phyloP scores from a whole-genome alignment of 805 yeast genomes.

The Starmera quercuum region DNA sequence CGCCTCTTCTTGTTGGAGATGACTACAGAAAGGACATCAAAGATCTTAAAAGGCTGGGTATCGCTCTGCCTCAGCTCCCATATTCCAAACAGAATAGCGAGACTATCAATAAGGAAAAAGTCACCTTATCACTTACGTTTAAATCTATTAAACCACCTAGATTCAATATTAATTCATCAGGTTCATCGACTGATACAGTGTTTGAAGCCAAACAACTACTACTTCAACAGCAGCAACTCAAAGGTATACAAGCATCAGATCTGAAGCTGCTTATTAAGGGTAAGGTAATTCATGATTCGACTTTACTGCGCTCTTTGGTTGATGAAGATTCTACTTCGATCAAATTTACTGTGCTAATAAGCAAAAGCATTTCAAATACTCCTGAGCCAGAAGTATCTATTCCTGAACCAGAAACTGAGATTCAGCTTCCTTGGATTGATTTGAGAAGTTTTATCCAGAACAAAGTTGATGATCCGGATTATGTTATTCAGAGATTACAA shows the following conservation, averaged over 20 bases:
- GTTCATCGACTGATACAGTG: conserved; percentile 22
- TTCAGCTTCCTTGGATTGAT: conserved; percentile 36
- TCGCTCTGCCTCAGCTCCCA: conserved; percentile 40
- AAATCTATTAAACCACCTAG: conserved; percentile 73
- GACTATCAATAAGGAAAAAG: background rate
- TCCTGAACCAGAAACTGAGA: conserved; percentile 2
- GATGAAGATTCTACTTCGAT: conserved; percentile 21
- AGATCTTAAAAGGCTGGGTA: conserved; percentile 30
- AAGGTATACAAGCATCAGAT: conserved; percentile 28
- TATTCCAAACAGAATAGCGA: conserved; percentile 24
- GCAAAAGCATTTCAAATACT: conserved; percentile 15
- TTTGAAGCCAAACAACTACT: conserved; percentile 24
- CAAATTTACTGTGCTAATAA: conserved; percentile 37
- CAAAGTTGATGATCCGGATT: conserved; percentile 25
- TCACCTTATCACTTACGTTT: conserved; percentile 26
- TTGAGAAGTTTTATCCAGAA: conserved; percentile 27
- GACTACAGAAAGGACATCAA: conserved; percentile 22
- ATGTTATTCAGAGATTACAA: conserved; percentile 25
- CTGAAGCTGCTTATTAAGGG: conserved; percentile 52
- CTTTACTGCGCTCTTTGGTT: conserved; percentile 25
- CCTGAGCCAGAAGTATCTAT: conserved; percentile 1
- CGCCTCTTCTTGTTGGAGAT: background rate
- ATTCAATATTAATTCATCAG: conserved; percentile 31
- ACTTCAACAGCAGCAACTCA: conserved; percentile 19
- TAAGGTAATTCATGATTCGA: conserved; percentile 50